Conservation (phyloP, 345 rosid species). For the Hevea brasiliensis region DNA sequence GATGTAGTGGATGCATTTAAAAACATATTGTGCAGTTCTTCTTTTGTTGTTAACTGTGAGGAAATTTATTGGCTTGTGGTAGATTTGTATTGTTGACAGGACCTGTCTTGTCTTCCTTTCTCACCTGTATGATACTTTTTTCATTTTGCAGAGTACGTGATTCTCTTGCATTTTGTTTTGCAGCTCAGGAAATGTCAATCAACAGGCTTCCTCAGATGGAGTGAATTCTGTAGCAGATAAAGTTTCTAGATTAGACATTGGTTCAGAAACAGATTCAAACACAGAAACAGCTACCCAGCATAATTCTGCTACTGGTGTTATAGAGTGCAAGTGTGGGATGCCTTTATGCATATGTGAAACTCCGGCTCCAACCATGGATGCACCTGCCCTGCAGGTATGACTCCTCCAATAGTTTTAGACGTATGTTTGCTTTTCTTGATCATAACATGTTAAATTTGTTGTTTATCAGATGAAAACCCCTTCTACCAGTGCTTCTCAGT, state of each 20-base stretch:
- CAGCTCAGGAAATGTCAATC: conserved; percentile 42
- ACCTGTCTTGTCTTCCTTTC: not conserved
- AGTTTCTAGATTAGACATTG: conserved; percentile 55
- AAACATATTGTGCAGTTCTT: not conserved
- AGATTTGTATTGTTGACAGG: not conserved
- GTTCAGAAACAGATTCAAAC: conserved; percentile 37
- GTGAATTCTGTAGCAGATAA: conserved; percentile 43
- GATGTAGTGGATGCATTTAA: not conserved
- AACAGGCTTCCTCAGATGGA: conserved; percentile 41
- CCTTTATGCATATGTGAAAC: conserved; percentile 89
- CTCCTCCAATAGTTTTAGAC: not conserved
- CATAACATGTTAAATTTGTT: conserved; percentile 1
- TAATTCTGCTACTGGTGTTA: conserved; percentile 27
- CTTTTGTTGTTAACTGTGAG: not conserved
- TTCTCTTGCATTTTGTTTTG: conserved; percentile 24
- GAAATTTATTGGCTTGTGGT: not conserved
- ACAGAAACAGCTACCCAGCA: conserved; percentile 33
- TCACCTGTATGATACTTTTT: not conserved
- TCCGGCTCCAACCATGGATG: conserved; percentile 41
- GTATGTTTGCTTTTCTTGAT: not conserved
- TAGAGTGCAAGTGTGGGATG: conserved; percentile 93
- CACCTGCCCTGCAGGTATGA: conserved; percentile 41
- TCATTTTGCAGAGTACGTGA: not conserved
- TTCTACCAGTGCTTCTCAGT: conserved; percentile 32
- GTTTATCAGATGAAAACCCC: conserved; percentile 38